Conservation (phyloP, 768 basidiomycete genomes). For the Phaeotremella skinneri region DNA sequence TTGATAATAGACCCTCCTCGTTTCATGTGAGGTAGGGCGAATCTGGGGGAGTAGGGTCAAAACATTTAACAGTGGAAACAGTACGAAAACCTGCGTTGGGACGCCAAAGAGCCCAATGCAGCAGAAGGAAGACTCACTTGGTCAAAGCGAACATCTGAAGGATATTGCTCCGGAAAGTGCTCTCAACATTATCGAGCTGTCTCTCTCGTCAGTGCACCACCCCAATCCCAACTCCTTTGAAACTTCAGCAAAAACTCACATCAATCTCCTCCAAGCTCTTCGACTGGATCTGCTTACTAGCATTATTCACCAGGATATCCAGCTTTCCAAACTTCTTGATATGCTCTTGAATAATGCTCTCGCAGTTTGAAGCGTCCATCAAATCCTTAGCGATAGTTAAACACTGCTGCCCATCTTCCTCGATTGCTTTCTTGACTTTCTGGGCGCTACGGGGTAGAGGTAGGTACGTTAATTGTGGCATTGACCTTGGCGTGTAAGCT, state of each 20-base stretch:
- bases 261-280: conserved; percentile 58
- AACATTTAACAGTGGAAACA: background rate
- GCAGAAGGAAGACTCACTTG: conserved; percentile 45
- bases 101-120: background rate
- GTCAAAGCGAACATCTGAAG: conserved; percentile 62
- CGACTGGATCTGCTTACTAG: conserved; percentile 54
- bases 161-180: conserved; percentile 62
- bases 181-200: conserved; percentile 58
- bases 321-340: conserved; percentile 53
- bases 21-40: conserved; percentile 63
- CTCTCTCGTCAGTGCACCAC: conserved; percentile 10
- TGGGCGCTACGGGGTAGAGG: conserved; percentile 50
- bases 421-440: conserved; percentile 57
- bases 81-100: background rate
- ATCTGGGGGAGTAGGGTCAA: conserved; percentile 26
- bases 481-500: background rate
- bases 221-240: no score
- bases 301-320: conserved; percentile 63
- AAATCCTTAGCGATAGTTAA: conserved; percentile 54
- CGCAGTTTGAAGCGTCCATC: conserved; percentile 54
- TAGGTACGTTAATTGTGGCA: background rate
- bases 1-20: conserved; percentile 64
- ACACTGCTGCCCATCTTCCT: conserved; percentile 53
- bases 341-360: conserved; percentile 58
- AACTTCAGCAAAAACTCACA: conserved; percentile 27